Evolutionary conservation across 1,284 basidiomycete genomes (phyloP), one percentile per base, ranked within the genome.

Genomic region (Sporisorium exsertum): DNA sequence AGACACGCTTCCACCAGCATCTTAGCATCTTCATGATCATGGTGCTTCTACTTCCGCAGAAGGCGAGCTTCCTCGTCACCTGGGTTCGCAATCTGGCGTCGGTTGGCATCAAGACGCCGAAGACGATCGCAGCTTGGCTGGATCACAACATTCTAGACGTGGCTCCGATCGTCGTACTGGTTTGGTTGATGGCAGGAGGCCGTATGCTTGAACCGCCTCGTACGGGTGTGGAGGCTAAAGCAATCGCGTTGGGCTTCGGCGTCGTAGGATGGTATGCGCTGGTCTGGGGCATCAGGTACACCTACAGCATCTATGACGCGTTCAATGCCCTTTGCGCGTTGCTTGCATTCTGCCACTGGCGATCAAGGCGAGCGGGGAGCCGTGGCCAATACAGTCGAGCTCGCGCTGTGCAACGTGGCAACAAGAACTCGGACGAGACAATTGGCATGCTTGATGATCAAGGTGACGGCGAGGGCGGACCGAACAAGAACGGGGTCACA

Each of bases 21-120:
- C 63, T 85, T 35, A 84, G 89, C 49, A 89, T 92, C 72, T 51
- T 93, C 0, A 85, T 96, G 12, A 86, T 95, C 49, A 86, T 94
- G n/a, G 90, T 95, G 89, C 91, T 93, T 89, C 88, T 97, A 1
- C 87, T 96, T 0, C 95, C 95, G 0, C 88, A 94, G 55, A 89
- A 90, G 8, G 92, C 91, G 0, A 92, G 94, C 0, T 91, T 92
- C 7, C 87, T 98, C 20, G 90, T 91, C 0, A 94, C 97, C 0
- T 99, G 95, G 95, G 91, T 92, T 1, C 90, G 94, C 59, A 96
- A 94, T 57, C 69, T 87, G 22, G 62, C 81, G 8, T 84, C 83
- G 82, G 87, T 46, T 78, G 84, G 84, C 6, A 65, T 81, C 47
- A 77, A 62, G 9, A 84, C 86, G 0, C 85, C 86, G 54, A 79